Conservation (phyloP, 192 early-diverging fungal species). For the Backusella mclennaniae region DNA sequence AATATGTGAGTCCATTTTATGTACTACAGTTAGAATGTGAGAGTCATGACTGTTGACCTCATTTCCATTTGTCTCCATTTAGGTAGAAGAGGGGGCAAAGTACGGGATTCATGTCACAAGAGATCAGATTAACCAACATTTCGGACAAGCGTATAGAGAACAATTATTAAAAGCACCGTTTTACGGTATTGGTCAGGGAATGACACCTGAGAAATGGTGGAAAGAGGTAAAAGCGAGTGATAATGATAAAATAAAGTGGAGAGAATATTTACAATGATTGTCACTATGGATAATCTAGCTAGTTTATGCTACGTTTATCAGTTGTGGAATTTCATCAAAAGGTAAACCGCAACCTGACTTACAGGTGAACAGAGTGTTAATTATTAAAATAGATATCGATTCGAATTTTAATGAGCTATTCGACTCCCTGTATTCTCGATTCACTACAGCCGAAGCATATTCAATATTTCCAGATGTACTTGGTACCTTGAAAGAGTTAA, state of each 20-base stretch:
- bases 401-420: slow-evolving; percentile 26
- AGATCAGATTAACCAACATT: slow-evolving; percentile 28
- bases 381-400: slow-evolving; percentile 18
- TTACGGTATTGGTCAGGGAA: slow-evolving; percentile 44
- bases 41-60: too few species aligned
- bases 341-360: not conserved
- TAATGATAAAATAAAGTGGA: not conserved
- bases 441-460: slow-evolving; percentile 50
- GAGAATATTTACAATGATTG: not conserved
- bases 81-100: slow-evolving; percentile 38
- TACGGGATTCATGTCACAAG: slow-evolving; percentile 43
- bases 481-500: slow-evolving; percentile 43
- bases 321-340: slow-evolving; percentile 32
- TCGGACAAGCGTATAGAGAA: slow-evolving; percentile 41
- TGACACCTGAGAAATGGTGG: slow-evolving; percentile 59
- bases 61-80: not conserved
- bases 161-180: slow-evolving; percentile 44
- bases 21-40: not conserved
- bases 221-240: slow-evolving; percentile 33
- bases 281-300: slow-evolving; percentile 16
- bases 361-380: not conserved
- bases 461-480: slow-evolving; percentile 52
- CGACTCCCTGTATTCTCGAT: slow-evolving; percentile 43
- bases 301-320: slow-evolving; percentile 45
- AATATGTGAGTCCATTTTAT: slow-evolving; percentile 36